phyloP scores from a whole-genome alignment of 2,329 filamentous ascomycete species.

The Fusarium papillatum region DNA sequence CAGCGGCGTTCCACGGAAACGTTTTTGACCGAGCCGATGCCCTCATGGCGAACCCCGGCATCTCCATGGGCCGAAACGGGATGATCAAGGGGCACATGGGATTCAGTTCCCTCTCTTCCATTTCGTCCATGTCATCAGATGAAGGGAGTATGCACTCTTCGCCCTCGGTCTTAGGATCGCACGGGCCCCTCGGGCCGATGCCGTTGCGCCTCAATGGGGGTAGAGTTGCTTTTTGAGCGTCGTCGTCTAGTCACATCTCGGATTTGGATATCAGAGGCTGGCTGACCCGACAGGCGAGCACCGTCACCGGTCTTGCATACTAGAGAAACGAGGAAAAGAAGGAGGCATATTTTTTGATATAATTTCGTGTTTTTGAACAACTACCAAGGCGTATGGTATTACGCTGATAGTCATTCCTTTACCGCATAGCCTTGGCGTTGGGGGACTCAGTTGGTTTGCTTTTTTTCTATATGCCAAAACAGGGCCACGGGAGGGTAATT shows the following conservation, averaged over 20 bases:
- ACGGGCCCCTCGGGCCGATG: slow-evolving; percentile 48
- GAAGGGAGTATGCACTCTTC: slow-evolving; percentile 51
- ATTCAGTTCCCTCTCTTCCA: slow-evolving; percentile 55
- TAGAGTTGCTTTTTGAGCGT: slow-evolving; percentile 52
- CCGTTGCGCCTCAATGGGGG: slow-evolving; percentile 54
- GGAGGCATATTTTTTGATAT: slow-evolving; percentile 15
- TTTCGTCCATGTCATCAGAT: slow-evolving; percentile 58
- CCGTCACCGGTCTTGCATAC: slow-evolving; percentile 30
- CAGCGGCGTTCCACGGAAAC: slow-evolving; percentile 66
- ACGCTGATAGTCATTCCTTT: slow-evolving; percentile 40
- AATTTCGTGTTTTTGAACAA: slow-evolving; percentile 31
- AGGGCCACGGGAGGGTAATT: slow-evolving; percentile 28
- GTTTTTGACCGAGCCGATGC: slow-evolving; percentile 73
- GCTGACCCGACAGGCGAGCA: slow-evolving; percentile 12
- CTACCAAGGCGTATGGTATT: slow-evolving; percentile 26
- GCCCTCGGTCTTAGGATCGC: slow-evolving; percentile 46
- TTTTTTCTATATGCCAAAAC: slow-evolving; percentile 24
- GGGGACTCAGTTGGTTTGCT: slow-evolving; percentile 24
- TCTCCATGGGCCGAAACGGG: slow-evolving; percentile 68
- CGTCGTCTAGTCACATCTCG: slow-evolving; percentile 10
- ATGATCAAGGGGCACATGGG: slow-evolving; percentile 58
- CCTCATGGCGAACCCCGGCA: slow-evolving; percentile 69
- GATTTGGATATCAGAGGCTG: slow-evolving; percentile 25
- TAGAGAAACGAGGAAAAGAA: slow-evolving; percentile 11
- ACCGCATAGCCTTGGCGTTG: slow-evolving; percentile 46